Percentiles rank a stretch among this genome's conserved stretches.
phyloP scores from a whole-genome alignment of 495 filamentous ascomycete species.

The Durotheca rogersii region DNA sequence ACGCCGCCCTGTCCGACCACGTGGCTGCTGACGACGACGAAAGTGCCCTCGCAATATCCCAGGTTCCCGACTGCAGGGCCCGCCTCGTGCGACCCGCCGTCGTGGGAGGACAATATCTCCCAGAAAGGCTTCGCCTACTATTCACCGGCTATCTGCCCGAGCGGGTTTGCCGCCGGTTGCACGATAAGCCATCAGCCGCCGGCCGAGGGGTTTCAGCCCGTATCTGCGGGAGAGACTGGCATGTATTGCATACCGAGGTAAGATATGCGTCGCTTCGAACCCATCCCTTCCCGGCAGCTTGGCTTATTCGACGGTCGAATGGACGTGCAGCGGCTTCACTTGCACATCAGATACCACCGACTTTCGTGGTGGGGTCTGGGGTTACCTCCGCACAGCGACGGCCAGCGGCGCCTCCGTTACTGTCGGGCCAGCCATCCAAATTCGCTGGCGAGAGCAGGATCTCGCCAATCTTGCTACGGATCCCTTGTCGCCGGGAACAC shows the following conservation, averaged over 20 bases:
- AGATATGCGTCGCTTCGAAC: background rate
- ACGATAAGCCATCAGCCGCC: constrained; percentile 30
- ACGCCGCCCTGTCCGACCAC: constrained; percentile 41
- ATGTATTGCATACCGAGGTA: constrained; percentile 41
- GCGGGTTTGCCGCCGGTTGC: constrained; percentile 42
- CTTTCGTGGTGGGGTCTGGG: constrained; percentile 46
- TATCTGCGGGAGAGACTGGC: constrained; percentile 39
- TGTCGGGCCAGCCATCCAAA: constrained; percentile 44
- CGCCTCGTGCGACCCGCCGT: constrained; percentile 40
- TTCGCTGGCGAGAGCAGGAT: constrained; percentile 43
- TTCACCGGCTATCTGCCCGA: constrained; percentile 46
- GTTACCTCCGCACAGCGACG: constrained; percentile 29
- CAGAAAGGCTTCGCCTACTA: constrained; percentile 42
- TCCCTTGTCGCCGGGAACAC: constrained; percentile 35
- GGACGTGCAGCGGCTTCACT: constrained; percentile 30
- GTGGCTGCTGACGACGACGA: constrained; percentile 42
- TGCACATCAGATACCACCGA: constrained; percentile 45
- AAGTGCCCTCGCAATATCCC: constrained; percentile 43
- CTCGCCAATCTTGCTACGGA: constrained; percentile 39
- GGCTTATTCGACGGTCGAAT: background rate
- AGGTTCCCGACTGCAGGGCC: constrained; percentile 39
- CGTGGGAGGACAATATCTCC: constrained; percentile 35
- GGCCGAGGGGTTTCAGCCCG: constrained; percentile 39
- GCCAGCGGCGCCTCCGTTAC: constrained; percentile 29
- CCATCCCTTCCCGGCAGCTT: background rate